Conservation (phyloP, 495 filamentous ascomycete species). For the Pseudoneurospora amorphoporcata region DNA sequence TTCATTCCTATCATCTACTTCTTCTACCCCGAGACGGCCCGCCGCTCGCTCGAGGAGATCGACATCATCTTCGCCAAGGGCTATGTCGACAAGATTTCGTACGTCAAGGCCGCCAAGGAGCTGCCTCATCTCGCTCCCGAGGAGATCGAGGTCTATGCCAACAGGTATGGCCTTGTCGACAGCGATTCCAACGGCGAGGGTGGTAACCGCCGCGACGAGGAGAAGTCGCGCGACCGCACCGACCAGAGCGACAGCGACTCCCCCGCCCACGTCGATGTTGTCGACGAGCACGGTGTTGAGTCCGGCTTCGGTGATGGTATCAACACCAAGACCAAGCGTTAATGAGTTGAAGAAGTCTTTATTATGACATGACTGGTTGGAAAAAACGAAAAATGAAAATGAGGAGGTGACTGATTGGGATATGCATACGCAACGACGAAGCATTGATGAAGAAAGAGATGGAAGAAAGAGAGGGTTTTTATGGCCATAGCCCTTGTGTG, state of each 20-base stretch:
- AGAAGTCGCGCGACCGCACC: slow-evolving; percentile 1
- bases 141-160: slow-evolving; percentile 53
- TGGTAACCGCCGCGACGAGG: neutral
- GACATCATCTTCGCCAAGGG: slow-evolving; percentile 75
- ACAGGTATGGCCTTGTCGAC: slow-evolving; percentile 47
- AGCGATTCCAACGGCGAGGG: neutral
- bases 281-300: slow-evolving; percentile 9
- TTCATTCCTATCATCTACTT: slow-evolving; percentile 69
- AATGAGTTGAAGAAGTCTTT: neutral
- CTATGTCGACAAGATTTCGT: slow-evolving; percentile 60
- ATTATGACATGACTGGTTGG: neutral
- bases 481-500: neutral
- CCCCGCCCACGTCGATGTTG: neutral
- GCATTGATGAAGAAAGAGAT: neutral
- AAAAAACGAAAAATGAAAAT: neutral
- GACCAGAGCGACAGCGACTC: neutral
- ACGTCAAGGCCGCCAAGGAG: slow-evolving; percentile 59
- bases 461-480: neutral
- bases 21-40: slow-evolving; percentile 66
- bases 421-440: neutral
- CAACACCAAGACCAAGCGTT: neutral
- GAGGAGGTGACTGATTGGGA: neutral
- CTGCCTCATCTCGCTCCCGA: slow-evolving; percentile 54
- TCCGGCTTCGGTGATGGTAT: slow-evolving; percentile 5
- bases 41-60: slow-evolving; percentile 66